Conservation (phyloP, 2,329 filamentous ascomycete species). For the Penicillium oxalicum region DNA sequence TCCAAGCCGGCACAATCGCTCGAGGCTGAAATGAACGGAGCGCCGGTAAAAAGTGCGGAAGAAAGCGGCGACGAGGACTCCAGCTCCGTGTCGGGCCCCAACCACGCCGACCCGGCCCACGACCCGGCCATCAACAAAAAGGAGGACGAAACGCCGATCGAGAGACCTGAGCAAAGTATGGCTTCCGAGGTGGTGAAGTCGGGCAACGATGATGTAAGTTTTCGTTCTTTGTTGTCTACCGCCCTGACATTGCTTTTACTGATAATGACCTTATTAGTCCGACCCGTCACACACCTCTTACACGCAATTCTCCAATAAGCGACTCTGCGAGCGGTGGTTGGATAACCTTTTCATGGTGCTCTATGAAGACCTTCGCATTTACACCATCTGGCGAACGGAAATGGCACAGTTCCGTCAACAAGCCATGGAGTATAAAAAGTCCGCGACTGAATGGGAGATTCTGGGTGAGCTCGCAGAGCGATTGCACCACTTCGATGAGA, state of each 20-base stretch:
- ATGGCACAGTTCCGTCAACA: constrained; percentile 93
- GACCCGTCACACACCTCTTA: constrained; percentile 65
- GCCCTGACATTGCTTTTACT: neutral
- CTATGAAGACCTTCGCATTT: constrained; percentile 94
- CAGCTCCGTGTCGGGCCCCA: constrained; percentile 19
- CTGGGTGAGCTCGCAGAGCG: constrained; percentile 87
- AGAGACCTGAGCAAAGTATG: constrained; percentile 64
- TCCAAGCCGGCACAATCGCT: constrained; percentile 72
- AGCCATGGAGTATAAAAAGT: constrained; percentile 93
- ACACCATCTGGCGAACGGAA: constrained; percentile 98
- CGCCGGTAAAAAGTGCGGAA: constrained; percentile 21
- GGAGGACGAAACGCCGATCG: constrained; percentile 21
- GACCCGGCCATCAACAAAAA: constrained; percentile 30
- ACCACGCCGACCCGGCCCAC: constrained; percentile 17
- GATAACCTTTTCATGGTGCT: constrained; percentile 99
- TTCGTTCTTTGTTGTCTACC: constrained; percentile 5
- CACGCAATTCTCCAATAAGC: constrained; percentile 92
- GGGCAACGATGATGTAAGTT: constrained; percentile 60
- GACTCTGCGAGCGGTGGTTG: constrained; percentile 93
- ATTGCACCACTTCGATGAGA: constrained; percentile 85
- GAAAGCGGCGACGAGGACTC: constrained; percentile 25
- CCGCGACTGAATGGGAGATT: constrained; percentile 96
- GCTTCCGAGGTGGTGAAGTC: constrained; percentile 71
- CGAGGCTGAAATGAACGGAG: constrained; percentile 34
- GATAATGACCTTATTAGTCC: constrained; percentile 40